phyloP scores from a whole-genome alignment of 2,329 filamentous ascomycete genomes.

The Fusarium marasasianum region DNA sequence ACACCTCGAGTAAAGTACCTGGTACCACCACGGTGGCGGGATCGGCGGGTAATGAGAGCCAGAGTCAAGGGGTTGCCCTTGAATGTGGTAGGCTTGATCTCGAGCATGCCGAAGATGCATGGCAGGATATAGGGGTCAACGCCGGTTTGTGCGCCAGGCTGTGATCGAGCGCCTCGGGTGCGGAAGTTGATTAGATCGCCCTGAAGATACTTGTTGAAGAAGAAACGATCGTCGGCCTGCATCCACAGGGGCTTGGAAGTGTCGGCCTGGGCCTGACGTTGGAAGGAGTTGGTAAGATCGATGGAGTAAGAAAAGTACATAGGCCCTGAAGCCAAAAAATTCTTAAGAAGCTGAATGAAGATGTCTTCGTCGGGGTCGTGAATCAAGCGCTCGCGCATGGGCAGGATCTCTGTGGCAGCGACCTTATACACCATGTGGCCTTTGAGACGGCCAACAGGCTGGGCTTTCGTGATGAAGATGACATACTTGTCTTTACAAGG shows the following conservation, averaged over 20 bases:
- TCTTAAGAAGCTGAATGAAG: constrained; percentile 84
- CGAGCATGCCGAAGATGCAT: constrained; percentile 95
- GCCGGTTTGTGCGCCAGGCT: constrained; percentile 75
- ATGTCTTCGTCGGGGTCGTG: constrained; percentile 94
- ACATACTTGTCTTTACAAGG: constrained; percentile 82
- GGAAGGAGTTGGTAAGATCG: constrained; percentile 96
- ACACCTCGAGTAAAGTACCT: constrained; percentile 95
- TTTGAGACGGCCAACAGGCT: constrained; percentile 88
- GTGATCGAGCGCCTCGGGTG: constrained; percentile 67
- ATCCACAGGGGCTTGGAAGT: constrained; percentile 82
- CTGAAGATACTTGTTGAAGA: constrained; percentile 96
- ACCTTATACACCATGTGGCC: constrained; percentile 98
- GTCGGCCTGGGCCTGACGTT: constrained; percentile 86
- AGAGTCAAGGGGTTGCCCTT: constrained; percentile 87
- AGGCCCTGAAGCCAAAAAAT: constrained; percentile 81
- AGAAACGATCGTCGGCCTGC: constrained; percentile 95
- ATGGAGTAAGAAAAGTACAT: constrained; percentile 99
- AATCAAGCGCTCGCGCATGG: constrained; percentile 89
- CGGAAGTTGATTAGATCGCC: constrained; percentile 92
- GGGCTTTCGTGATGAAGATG: constrained; percentile 93
- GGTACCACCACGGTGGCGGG: constrained; percentile 87
- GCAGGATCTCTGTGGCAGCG: constrained; percentile 88
- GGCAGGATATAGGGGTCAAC: constrained; percentile 94
- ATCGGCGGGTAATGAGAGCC: constrained; percentile 87
- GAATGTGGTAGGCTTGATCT: constrained; percentile 86